A percentile compares a stretch with the other conserved stretches of the same genome.
phyloP scores from a whole-genome alignment of 345 rosid species.

The Moringa oleifera region DNA sequence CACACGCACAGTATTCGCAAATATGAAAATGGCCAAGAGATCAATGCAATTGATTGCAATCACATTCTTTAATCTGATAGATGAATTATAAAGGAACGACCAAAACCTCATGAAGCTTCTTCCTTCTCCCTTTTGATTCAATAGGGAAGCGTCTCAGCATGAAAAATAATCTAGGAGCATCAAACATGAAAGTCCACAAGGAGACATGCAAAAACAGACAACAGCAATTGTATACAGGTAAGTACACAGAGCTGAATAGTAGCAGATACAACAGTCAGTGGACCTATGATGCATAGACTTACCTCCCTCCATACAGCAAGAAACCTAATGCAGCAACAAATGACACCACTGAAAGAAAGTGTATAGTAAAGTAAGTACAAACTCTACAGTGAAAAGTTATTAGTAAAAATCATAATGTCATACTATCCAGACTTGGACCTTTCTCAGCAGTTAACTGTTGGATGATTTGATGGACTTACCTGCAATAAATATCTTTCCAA shows the following conservation, averaged over 20 bases:
- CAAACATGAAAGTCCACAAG: constrained; percentile 1
- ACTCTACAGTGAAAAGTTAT: constrained; percentile 1
- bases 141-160: constrained; percentile 97
- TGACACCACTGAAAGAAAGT: constrained; percentile 63
- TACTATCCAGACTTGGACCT: not conserved
- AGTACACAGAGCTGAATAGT: constrained; percentile 7
- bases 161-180: constrained; percentile 65
- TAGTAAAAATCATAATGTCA: constrained; percentile 4
- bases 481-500: constrained; percentile 84
- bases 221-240: constrained; percentile 5
- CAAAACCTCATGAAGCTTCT: constrained; percentile 92
- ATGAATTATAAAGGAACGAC: not conserved
- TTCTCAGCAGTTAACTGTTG: constrained; percentile 6
- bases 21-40: not conserved
- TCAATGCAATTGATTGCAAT: not conserved
- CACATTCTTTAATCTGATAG: not conserved
- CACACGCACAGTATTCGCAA: not conserved
- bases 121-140: constrained; percentile 97
- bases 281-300: constrained; percentile 17
- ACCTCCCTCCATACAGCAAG: constrained; percentile 99
- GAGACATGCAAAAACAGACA: constrained; percentile 5
- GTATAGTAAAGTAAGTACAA: constrained; percentile 9
- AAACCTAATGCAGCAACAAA: constrained; percentile 88
- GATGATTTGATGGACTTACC: constrained; percentile 37
- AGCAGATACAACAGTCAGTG: constrained; percentile 9